Percentiles rank a stretch among this genome's conserved stretches.
These are phyloP conservation scores for Neofusicoccum sp. DNA, from an alignment of 2,329 filamentous ascomycete species.

Conservation along the genomic window DNA sequence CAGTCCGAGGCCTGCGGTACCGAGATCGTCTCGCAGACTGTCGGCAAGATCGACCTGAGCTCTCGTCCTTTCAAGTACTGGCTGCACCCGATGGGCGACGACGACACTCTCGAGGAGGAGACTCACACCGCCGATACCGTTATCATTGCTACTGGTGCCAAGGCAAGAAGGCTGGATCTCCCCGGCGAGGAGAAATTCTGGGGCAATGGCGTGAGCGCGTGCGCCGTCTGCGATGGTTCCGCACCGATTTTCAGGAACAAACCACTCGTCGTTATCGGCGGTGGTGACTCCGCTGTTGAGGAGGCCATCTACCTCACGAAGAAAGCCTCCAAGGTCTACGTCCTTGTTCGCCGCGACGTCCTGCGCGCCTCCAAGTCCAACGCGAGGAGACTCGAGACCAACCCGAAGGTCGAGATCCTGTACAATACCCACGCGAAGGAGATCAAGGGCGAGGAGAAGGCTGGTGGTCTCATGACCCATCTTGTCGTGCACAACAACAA, in stretches of 20 bases:
- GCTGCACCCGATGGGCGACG: conserved; percentile 71
- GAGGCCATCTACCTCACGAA: conserved; percentile 97
- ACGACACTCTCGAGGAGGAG: conserved; percentile 66
- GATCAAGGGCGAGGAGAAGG: conserved; percentile 77
- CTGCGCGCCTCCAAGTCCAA: conserved; percentile 89
- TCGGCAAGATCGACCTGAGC: conserved; percentile 77
- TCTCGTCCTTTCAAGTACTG: conserved; percentile 90
- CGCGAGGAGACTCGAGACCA: conserved; percentile 74
- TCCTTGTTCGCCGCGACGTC: conserved; percentile 83
- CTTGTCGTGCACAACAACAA: conserved; percentile 77
- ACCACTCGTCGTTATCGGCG: conserved; percentile 91
- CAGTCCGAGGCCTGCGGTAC: conserved; percentile 94
- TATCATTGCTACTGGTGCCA: conserved; percentile 94
- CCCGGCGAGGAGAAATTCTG: conserved; percentile 92
- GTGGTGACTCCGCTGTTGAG: conserved; percentile 94
- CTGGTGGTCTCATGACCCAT: conserved; percentile 78
- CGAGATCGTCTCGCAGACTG: conserved; percentile 87
- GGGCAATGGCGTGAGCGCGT: conserved; percentile 95
- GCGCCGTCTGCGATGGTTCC: conserved; percentile 95
- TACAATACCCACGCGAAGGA: conserved; percentile 82
- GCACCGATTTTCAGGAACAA: conserved; percentile 97
- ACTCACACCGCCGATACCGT: conserved; percentile 83
- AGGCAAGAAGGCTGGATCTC: conserved; percentile 78
- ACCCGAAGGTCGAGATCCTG: conserved; percentile 87
- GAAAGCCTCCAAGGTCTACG: conserved; percentile 92